phyloP scores from a whole-genome alignment of 495 filamentous ascomycete genomes.

The Hypoxylon fuscum region DNA sequence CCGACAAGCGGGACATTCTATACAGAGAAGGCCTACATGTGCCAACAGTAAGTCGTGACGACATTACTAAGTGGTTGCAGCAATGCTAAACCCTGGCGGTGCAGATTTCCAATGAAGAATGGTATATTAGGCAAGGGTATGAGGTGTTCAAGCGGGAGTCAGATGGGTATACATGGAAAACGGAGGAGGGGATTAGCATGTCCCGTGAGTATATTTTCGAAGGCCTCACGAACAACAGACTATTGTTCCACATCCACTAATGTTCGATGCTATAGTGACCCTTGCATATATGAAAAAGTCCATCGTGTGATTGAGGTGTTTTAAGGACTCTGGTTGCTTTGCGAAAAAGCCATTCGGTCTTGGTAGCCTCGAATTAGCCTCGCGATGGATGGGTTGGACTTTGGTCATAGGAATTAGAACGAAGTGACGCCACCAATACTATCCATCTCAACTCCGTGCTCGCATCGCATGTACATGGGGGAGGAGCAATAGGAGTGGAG shows the following conservation, averaged over 20 bases:
- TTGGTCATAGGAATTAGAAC: constrained; percentile 5
- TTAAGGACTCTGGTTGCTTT: neutral
- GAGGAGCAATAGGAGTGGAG: constrained; percentile 31
- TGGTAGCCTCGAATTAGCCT: constrained; percentile 33
- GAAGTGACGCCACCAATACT: constrained; percentile 19
- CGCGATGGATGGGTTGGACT: constrained; percentile 34
- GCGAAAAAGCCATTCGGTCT: constrained; percentile 2
- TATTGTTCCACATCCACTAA: too few relatives aligned
- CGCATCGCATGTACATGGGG: constrained; percentile 27
- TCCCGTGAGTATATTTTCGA: constrained; percentile 28
- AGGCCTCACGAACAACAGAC: neutral
- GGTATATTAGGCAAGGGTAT: constrained; percentile 68
- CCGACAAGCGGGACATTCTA: constrained; percentile 27
- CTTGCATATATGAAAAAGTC: constrained; percentile 44
- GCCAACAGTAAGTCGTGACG: constrained; percentile 39
- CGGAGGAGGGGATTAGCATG: constrained; percentile 11
- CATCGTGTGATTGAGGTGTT: constrained; percentile 15
- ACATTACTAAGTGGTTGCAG: constrained; percentile 3
- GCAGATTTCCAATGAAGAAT: constrained; percentile 55
- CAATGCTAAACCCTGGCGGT: constrained; percentile 16
- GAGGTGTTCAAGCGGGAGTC: constrained; percentile 28
- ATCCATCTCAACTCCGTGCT: constrained; percentile 24
- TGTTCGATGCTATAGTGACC: constrained; percentile 16
- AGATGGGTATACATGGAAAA: constrained; percentile 15
- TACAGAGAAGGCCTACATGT: constrained; percentile 25